Evolutionary conservation across 345 rosid species (phyloP).

Genomic region (Cardamine occulta): DNA sequence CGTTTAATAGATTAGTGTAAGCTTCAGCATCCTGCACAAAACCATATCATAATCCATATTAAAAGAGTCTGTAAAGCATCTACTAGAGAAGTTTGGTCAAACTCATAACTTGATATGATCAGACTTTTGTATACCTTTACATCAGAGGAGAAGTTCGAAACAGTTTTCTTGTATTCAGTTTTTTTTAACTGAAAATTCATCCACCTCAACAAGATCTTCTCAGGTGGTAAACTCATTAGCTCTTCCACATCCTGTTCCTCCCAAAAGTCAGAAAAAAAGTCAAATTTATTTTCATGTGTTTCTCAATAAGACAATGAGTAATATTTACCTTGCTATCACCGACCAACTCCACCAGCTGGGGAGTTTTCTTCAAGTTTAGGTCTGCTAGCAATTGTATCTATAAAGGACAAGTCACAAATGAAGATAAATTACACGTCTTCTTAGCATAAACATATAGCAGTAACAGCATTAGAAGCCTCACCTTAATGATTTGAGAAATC

Average conservation of each 20-base stretch:
- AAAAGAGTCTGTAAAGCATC: neutral
- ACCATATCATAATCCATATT: conserved; percentile 19
- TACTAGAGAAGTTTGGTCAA: neutral
- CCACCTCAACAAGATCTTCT: conserved; percentile 94
- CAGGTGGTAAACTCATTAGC: conserved; percentile 97
- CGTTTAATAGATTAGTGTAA: conserved; percentile 87
- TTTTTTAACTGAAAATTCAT: conserved; percentile 96
- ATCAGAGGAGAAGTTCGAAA: conserved; percentile 94
- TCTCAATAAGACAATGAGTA: neutral
- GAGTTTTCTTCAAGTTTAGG: conserved; percentile 98
- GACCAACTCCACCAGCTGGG: conserved; percentile 88
- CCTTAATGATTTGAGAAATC: conserved; percentile 97
- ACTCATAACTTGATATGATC: conserved; percentile 9
- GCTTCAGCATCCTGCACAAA: conserved; percentile 93
- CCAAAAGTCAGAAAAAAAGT: no score
- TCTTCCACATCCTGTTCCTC: conserved; percentile 90
- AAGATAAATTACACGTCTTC: conserved; percentile 11
- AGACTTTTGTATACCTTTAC: conserved; percentile 63
- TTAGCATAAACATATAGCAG: neutral
- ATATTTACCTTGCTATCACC: conserved; percentile 74
- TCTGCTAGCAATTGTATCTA: conserved; percentile 97
- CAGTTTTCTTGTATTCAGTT: conserved; percentile 69
- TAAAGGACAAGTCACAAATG: conserved; percentile 28
- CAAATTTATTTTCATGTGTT: no score
- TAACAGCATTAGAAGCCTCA: conserved; percentile 38